Evolutionary conservation across 129 eudicot species (phyloP).

Genomic region (Heracleum sosnowskyi): DNA sequence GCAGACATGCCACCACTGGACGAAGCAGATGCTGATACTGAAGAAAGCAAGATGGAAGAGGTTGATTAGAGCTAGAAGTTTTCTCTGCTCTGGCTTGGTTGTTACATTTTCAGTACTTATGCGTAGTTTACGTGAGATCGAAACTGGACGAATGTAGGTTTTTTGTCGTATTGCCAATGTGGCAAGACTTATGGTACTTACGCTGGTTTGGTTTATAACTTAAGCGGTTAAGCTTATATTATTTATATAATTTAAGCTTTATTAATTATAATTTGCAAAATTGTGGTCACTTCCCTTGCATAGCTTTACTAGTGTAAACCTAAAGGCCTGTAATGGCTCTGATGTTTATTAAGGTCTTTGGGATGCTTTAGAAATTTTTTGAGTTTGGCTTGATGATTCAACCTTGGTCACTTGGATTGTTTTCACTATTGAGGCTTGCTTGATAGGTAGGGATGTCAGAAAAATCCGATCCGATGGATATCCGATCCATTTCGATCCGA

Average conservation of each 20-base stretch:
- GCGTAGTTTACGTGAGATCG: not conserved
- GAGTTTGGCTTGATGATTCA: too few relatives aligned
- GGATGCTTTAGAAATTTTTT: too few relatives aligned
- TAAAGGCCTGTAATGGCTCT: too few relatives aligned
- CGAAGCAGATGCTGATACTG: conserved; percentile 76
- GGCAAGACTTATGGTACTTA: not conserved
- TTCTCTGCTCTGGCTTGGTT: not conserved
- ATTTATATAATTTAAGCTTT: too few relatives aligned
- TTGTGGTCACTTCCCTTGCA: too few relatives aligned
- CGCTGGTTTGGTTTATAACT: not conserved
- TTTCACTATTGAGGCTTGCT: too few relatives aligned
- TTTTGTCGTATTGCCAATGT: not conserved
- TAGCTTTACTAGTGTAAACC: too few relatives aligned
- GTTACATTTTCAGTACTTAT: not conserved
- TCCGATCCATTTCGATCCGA: too few relatives aligned
- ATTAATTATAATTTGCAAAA: not conserved
- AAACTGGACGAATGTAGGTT: not conserved
- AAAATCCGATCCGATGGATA: too few relatives aligned
- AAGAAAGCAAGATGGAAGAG: conserved; percentile 97
- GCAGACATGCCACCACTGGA: conserved; percentile 76
- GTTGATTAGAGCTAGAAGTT: conserved; percentile 45
- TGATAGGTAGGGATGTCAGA: too few relatives aligned
- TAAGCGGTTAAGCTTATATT: not conserved
- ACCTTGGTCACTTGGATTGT: too few relatives aligned
- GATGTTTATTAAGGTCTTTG: too few relatives aligned